A percentile compares a stretch with the other conserved stretches of the same genome.
phyloP scores from a whole-genome alignment of 164 flowering plant genomes.

The Stephania japonica region DNA sequence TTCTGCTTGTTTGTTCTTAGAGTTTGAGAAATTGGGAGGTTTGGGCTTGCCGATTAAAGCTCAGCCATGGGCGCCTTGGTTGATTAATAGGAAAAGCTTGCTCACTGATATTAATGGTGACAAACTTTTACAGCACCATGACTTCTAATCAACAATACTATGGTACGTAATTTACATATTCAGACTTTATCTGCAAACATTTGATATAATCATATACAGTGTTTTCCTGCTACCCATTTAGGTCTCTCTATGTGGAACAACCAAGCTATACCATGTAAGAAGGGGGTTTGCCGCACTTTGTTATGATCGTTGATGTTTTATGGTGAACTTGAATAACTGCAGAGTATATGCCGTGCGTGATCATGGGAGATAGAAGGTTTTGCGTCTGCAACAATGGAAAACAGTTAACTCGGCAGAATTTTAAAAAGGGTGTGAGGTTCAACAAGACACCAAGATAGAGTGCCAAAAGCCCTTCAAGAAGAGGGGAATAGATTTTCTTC shows the following conservation, averaged over 20 bases:
- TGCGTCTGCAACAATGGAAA: conserved; percentile 38
- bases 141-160: not conserved
- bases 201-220: not conserved
- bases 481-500: conserved; percentile 91
- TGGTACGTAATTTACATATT: not conserved
- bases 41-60: not conserved
- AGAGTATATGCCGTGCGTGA: conserved; percentile 96
- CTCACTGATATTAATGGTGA: not conserved
- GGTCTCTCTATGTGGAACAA: not conserved
- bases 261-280: not conserved
- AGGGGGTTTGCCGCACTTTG: not conserved
- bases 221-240: not conserved
- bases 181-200: not conserved
- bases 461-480: conserved; percentile 75
- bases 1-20: not conserved
- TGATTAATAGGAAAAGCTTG: not conserved
- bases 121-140: not conserved
- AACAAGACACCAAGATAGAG: conserved; percentile 60
- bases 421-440: not conserved
- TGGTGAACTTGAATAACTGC: conserved; percentile 41
- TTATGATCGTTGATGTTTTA: conserved; percentile 15
- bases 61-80: not conserved
- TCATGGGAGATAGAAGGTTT: conserved; percentile 81
- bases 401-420: not conserved
- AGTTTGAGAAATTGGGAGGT: not conserved